Base-by-base conservation (phyloP, 2,329 filamentous ascomycete genomes). In the Hypoxylon sp. region DNA sequence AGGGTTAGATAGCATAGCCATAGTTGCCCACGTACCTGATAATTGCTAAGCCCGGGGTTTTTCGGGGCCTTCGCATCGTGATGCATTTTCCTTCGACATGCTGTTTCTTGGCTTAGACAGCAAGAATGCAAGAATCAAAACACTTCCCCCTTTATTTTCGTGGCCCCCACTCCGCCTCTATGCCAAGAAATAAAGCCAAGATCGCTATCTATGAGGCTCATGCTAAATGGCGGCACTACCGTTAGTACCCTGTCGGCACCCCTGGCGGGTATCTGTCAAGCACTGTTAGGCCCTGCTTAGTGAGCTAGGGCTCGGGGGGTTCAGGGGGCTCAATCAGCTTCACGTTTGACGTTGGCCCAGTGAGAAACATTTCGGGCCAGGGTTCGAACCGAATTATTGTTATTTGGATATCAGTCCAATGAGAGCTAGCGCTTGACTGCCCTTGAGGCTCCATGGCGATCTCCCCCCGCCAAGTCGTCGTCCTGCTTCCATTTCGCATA, bases 201-300 rank as follows among this genome's bases (percentile, higher is more conserved):
- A n/a, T 54, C 19, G 41, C 48, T 66, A 65, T 63, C 56, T 56
- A 62, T 68, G 65, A 68, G 65, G 59, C 65, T 68, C 65, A 68
- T 66, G 62, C 59, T 60, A 26, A 7, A 17, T 22, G 39, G 24
- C 37, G 39, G 20, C 39, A 46, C 49, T 52, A 41, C 32, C 32
- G 37, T 44, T 7, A 3, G 22, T 17, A 28, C 44, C 44, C 22
- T 28, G 15, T 8, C 44, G 2, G 13, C 5, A 41, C 37, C 37
- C 37, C 37, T 41, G 17, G 37, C 37, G 37, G 17, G n/a, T 41
- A 41, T n/a, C 37, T 41, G 37, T 41, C 37, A 41, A n/a, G 37
- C 24, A n/a, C 37, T 41, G 37, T 41, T n/a, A 41, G n/a, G 37
- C 24, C 37, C 37, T 41, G 37, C 19, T 41, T 41, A 41, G 37